Conservation (phyloP, 2,329 filamentous ascomycete species). For the Nemania sp. region DNA sequence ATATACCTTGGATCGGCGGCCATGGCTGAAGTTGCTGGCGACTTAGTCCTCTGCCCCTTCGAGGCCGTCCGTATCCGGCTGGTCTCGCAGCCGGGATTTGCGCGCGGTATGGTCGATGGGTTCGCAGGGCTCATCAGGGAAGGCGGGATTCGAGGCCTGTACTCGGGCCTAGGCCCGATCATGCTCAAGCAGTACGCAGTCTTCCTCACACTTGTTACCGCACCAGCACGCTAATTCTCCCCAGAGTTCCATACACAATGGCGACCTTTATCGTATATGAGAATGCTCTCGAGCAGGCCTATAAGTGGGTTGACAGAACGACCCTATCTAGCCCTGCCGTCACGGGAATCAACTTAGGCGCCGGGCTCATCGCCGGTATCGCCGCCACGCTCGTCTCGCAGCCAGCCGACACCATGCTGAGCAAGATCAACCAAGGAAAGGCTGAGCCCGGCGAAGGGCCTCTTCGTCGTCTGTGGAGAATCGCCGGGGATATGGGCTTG, state of each 20-base stretch:
- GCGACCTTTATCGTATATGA: slow-evolving; percentile 36
- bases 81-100: slow-evolving; percentile 35
- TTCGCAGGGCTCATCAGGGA: slow-evolving; percentile 32
- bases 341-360: slow-evolving; percentile 35
- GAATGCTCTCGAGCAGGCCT: slow-evolving; percentile 32
- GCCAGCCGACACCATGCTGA: slow-evolving; percentile 37
- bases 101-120: slow-evolving; percentile 28
- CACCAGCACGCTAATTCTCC: slow-evolving; percentile 8
- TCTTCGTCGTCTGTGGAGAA: slow-evolving; percentile 32
- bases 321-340: slow-evolving; percentile 27
- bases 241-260: slow-evolving; percentile 37
- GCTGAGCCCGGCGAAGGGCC: slow-evolving; percentile 33
- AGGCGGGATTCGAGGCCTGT: slow-evolving; percentile 34
- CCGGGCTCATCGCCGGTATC: slow-evolving; percentile 36
- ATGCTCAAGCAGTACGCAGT: slow-evolving; percentile 35
- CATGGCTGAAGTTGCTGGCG: slow-evolving; percentile 34
- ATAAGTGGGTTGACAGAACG: slow-evolving; percentile 31
- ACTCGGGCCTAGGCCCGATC: slow-evolving; percentile 36
- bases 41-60: slow-evolving; percentile 35
- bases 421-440: slow-evolving; percentile 37
- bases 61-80: slow-evolving; percentile 37
- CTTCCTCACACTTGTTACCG: neutral
- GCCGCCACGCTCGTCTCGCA: slow-evolving; percentile 37
- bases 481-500: slow-evolving; percentile 34
- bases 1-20: slow-evolving; percentile 36